Evolutionary conservation across 306 rosid species (phyloP), one percentile per base, ranked within the genome.

Genomic region (Alnus rubra): DNA sequence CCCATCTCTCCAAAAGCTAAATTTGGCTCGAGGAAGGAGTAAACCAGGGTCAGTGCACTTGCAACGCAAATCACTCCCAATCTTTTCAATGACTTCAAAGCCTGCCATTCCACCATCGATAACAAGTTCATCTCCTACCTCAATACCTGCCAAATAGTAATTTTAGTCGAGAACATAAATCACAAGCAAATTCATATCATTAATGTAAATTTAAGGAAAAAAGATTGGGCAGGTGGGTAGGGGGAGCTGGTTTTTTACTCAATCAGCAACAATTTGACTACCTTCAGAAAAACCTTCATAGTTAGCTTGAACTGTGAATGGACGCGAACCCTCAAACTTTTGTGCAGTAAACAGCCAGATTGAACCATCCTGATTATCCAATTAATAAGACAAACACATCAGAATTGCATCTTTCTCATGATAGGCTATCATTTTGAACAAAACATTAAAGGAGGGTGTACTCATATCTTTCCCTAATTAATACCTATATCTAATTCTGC

Each of bases 71-170:
- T 90, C 96, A 69, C 80, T 82, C 75, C 89, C 97, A 44, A 75
- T 80, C 83, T 84, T 94, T 81, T 90, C 96, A 55, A 82, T 65
- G 64, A 94, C 93, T 71, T 84, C 90, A 85, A 92, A 92, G 79
- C 90, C 64, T 42, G 97, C 93, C 98, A 94, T 92, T 84, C 96
- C 96, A 72, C 97, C 97, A 71, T 94, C 98, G 71, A 94, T 84
- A 62, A 92, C 92, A 84, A 94, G 86, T 74, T 90, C 96, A 79
- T 90, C 97, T 12, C 94, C 97, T 65, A 88, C 92, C 79, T 87
- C 84, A 56, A 90, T 86, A 55, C 92, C 97, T 94, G 87, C 73
- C 47, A 35, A 31, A 28, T n/a, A 42, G 8, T n/a, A 23, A 23
- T 23, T 23, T 23, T 23, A 75, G 59, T 42, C 33, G 76, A 64